These are phyloP conservation scores for Alisma plantagoaquatica DNA, from an alignment of 106 monocot species.

Conservation along the genomic window DNA sequence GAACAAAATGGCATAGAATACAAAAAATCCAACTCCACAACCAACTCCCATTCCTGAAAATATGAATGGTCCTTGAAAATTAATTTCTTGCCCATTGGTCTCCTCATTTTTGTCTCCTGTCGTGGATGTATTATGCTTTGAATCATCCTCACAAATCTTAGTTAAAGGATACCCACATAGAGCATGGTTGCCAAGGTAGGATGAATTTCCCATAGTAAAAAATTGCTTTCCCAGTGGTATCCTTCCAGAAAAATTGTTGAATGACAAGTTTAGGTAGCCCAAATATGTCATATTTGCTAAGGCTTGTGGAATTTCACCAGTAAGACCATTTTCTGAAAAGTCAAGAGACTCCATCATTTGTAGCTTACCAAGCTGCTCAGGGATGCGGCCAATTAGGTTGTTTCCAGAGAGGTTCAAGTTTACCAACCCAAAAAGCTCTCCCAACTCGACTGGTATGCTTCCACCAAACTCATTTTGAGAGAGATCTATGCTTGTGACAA, in stretches of 20 bases:
- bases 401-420: background rate
- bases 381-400: background rate
- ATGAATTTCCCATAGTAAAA: background rate
- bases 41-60: background rate
- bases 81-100: background rate
- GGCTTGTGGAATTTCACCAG: background rate
- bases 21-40: background rate
- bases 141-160: background rate
- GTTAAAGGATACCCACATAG: background rate
- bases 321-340: background rate
- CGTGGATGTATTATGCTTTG: background rate
- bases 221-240: background rate
- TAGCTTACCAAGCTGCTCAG: background rate
- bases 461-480: background rate
- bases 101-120: background rate
- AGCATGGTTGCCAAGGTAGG: background rate
- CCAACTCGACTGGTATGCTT: background rate
- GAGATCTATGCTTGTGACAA: conserved; percentile 1
- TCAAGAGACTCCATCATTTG: background rate
- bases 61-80: background rate
- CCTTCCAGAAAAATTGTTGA: background rate
- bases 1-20: background rate
- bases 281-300: conserved; percentile 1
- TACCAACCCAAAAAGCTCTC: background rate
- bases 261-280: background rate